These are phyloP conservation scores for Sequoia sempervirens DNA, from an alignment of 75 land plant genomes.

Conservation along the genomic window DNA sequence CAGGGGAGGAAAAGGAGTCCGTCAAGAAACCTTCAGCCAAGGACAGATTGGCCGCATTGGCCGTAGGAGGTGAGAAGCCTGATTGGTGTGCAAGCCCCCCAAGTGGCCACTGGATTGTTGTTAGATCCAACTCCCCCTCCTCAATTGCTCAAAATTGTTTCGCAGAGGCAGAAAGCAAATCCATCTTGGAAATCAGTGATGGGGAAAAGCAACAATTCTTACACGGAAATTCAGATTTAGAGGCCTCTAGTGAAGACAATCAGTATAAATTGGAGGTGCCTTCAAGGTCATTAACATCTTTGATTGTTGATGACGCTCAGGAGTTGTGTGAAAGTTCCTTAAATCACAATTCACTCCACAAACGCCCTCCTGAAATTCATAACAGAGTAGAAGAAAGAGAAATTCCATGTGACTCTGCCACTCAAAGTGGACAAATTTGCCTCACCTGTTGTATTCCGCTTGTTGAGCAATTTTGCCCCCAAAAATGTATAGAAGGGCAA, in stretches of 20 bases:
- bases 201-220: background rate
- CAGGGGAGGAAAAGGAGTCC: background rate
- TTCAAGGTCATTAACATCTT: background rate
- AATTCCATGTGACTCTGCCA: background rate
- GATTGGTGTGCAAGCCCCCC: background rate
- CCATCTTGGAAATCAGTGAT: background rate
- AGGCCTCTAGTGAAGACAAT: background rate
- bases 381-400: background rate
- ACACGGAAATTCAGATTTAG: background rate
- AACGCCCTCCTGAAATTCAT: background rate
- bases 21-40: background rate
- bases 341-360: background rate
- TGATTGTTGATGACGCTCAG: background rate
- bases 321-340: background rate
- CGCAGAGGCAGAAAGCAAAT: background rate
- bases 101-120: background rate
- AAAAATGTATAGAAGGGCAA: background rate
- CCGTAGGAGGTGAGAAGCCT: background rate
- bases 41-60: background rate
- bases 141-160: background rate
- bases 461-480: background rate
- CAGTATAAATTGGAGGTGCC: background rate
- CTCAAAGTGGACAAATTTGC: background rate
- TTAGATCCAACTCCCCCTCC: background rate
- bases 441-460: too few relatives aligned